These are phyloP conservation scores for Myrica gale DNA, from an alignment of 306 rosid genomes.

Conservation along the genomic window DNA sequence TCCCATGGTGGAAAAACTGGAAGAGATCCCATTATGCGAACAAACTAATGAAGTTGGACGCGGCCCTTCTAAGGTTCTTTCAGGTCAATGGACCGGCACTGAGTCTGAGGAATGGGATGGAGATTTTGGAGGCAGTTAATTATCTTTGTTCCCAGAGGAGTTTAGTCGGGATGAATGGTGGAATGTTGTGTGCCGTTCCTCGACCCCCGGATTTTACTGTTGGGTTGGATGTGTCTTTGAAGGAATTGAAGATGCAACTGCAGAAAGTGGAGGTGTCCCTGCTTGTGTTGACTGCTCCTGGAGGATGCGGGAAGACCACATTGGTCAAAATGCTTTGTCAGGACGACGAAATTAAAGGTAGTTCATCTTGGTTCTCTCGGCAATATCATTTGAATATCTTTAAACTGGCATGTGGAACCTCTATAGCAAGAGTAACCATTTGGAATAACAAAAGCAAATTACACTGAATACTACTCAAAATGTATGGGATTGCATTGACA, in stretches of 20 bases:
- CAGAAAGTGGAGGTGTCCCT: not conserved
- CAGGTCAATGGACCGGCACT: not conserved
- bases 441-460: no score
- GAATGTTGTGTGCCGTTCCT: conserved; percentile 13
- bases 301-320: conserved; percentile 33
- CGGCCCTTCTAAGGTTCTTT: not conserved
- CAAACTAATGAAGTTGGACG: conserved; percentile 18
- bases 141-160: conserved; percentile 7
- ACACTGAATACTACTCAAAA: no score
- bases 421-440: no score
- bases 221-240: conserved; percentile 25
- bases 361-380: not conserved
- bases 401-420: no score
- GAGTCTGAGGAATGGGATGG: conserved; percentile 7
- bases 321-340: conserved; percentile 26
- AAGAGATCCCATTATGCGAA: not conserved
- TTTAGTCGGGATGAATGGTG: not conserved
- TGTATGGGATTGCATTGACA: no score
- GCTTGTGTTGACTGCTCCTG: conserved; percentile 31
- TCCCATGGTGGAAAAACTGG: not conserved
- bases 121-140: not conserved
- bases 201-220: not conserved
- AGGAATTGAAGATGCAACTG: conserved; percentile 25
- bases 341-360: conserved; percentile 44
- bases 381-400: no score